These are phyloP conservation scores for Phytopythium montanum DNA, from an alignment of 352 stramenopile genomes.

Conservation along the genomic window DNA sequence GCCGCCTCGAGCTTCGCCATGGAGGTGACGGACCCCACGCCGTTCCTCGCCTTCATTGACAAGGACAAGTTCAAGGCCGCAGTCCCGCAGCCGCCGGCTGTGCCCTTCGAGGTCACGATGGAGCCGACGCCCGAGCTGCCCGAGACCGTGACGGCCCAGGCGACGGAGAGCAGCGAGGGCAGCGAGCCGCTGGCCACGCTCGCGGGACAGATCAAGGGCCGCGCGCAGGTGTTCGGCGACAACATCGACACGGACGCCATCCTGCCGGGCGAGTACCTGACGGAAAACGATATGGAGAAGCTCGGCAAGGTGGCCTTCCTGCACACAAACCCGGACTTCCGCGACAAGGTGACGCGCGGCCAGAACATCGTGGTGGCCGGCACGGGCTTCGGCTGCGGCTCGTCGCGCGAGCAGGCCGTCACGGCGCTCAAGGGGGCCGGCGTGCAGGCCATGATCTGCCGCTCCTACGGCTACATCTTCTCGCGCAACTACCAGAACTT, in stretches of 20 bases:
- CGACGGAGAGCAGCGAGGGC: slow-evolving; percentile 14
- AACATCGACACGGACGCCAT: slow-evolving; percentile 90
- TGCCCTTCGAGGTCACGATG: slow-evolving; percentile 30
- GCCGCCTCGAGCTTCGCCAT: slow-evolving; percentile 83
- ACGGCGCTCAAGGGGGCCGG: slow-evolving; percentile 78
- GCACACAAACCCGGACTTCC: slow-evolving; percentile 85
- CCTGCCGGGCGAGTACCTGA: slow-evolving; percentile 74
- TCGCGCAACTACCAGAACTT: slow-evolving; percentile 89
- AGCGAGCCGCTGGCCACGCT: slow-evolving; percentile 36
- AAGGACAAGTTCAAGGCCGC: slow-evolving; percentile 58
- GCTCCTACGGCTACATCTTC: slow-evolving; percentile 87
- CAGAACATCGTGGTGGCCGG: slow-evolving; percentile 77
- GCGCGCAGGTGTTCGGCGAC: slow-evolving; percentile 82
- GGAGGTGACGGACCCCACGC: slow-evolving; percentile 70
- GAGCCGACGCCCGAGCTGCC: slow-evolving; percentile 57
- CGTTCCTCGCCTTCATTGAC: slow-evolving; percentile 73
- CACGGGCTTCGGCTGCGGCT: slow-evolving; percentile 81
- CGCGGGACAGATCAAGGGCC: slow-evolving; percentile 53
- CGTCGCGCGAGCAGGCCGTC: slow-evolving; percentile 81
- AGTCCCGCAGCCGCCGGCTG: slow-evolving; percentile 44
- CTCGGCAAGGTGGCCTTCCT: slow-evolving; percentile 82
- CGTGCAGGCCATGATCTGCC: slow-evolving; percentile 77
- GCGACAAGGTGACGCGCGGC: slow-evolving; percentile 67
- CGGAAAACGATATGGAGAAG: slow-evolving; percentile 83
- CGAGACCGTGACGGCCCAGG: slow-evolving; percentile 23